Conservation (phyloP, 2,329 filamentous ascomycete genomes). For the Graphium sp. region DNA sequence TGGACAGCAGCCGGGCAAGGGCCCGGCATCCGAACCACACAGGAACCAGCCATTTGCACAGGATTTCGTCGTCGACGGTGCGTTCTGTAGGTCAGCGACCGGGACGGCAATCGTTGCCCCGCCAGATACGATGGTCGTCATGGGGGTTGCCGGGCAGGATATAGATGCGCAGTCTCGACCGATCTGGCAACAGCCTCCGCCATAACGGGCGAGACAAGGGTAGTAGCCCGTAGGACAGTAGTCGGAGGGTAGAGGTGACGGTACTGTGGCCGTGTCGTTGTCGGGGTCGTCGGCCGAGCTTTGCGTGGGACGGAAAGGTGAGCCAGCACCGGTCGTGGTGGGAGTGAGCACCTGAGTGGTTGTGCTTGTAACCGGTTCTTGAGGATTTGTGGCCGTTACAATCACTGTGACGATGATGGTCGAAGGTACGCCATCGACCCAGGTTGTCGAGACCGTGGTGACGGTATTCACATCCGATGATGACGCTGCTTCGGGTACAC, state of each 20-base stretch:
- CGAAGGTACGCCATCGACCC: conserved; percentile 16
- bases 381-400: conserved; percentile 13
- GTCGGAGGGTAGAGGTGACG: too few species aligned
- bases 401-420: conserved; percentile 23
- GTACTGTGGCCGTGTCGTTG: conserved; percentile 14
- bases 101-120: conserved; percentile 59
- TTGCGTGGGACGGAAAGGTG: conserved; percentile 29
- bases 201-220: conserved; percentile 69
- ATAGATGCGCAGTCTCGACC: conserved; percentile 71
- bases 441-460: conserved; percentile 20
- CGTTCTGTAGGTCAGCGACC: conserved; percentile 23
- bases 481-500: conserved; percentile 15
- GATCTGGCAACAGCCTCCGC: conserved; percentile 73
- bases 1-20: conserved; percentile 72
- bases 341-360: conserved; percentile 17
- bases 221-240: conserved; percentile 82
- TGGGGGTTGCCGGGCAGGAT: conserved; percentile 48
- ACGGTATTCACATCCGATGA: conserved; percentile 14
- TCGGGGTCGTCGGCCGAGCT: conserved; percentile 14
- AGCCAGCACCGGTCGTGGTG: conserved; percentile 17
- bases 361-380: conserved; percentile 12
- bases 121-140: conserved; percentile 48
- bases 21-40: conserved; percentile 36
- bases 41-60: conserved; percentile 75
- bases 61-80: conserved; percentile 21